Conservation (phyloP, 306 rosid genomes). For the Arachis hypogaea region DNA sequence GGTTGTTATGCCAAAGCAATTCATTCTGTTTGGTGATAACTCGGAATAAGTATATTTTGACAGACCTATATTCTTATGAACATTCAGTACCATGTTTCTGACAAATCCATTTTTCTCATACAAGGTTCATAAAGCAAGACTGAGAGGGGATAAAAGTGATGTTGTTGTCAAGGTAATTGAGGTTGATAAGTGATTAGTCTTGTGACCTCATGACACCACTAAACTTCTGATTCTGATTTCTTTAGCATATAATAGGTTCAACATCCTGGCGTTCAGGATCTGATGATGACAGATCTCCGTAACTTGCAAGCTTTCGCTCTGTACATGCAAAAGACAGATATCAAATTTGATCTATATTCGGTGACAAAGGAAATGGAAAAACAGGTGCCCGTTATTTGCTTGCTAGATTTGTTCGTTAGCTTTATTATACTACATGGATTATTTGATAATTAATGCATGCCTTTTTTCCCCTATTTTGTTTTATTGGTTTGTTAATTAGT, state of each 20-base stretch:
- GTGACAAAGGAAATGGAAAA: conserved; percentile 95
- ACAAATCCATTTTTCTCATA: conserved; percentile 41
- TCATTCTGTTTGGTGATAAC: conserved; percentile 13
- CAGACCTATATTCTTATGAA: conserved; percentile 25
- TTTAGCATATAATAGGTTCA: conserved; percentile 70
- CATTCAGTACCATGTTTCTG: conserved; percentile 35
- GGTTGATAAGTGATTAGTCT: conserved; percentile 20
- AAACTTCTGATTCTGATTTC: conserved; percentile 43
- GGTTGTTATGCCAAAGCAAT: background rate
- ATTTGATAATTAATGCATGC: conserved; percentile 17
- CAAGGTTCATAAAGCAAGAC: conserved; percentile 89
- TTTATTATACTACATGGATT: conserved; percentile 11
- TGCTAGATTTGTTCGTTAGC: conserved; percentile 26
- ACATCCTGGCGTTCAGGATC: conserved; percentile 96
- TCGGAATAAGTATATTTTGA: conserved; percentile 30
- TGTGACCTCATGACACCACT: conserved; percentile 25
- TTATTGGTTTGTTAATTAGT: conserved; percentile 10
- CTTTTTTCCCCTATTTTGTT: conserved; percentile 7
- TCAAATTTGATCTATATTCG: conserved; percentile 89
- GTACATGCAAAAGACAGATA: conserved; percentile 90
- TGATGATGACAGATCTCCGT: conserved; percentile 97
- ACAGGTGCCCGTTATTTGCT: conserved; percentile 61
- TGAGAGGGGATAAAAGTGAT: conserved; percentile 73
- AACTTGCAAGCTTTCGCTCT: conserved; percentile 93
- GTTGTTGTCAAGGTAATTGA: conserved; percentile 89